Evolutionary conservation across 2,329 filamentous ascomycete genomes (phyloP).

Genomic region (Teratosphaeria destructans): DNA sequence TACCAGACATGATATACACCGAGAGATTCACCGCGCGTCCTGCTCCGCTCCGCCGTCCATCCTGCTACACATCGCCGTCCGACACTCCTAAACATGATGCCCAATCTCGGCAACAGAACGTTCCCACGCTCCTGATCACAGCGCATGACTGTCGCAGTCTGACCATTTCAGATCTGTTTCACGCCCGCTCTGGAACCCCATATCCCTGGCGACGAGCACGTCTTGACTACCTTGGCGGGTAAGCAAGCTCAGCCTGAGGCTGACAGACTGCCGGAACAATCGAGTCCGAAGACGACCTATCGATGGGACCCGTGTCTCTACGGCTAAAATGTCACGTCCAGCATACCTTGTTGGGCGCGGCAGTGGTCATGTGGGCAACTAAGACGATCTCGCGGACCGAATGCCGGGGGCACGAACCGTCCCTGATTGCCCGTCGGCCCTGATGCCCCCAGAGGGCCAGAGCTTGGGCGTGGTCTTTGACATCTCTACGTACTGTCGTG

Average conservation of each 20-base stretch:
- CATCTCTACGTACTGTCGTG: not conserved
- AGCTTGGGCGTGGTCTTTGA: not conserved
- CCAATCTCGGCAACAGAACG: not conserved
- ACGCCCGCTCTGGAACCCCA: not conserved
- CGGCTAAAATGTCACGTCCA: not conserved
- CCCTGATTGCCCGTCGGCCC: not conserved
- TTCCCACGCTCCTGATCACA: not conserved
- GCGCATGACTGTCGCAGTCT: not conserved
- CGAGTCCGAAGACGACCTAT: no score
- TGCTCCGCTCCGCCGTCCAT: not conserved
- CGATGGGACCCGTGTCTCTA: not conserved
- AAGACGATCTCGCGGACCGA: not conserved
- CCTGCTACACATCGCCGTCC: not conserved
- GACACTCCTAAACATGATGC: not conserved
- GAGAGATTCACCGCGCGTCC: not conserved
- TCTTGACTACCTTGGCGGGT: no score
- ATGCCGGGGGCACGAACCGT: not conserved
- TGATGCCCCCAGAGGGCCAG: not conserved
- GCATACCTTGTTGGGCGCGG: not conserved
- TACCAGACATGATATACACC: not conserved
- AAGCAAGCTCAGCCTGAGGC: no score
- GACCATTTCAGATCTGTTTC: not conserved
- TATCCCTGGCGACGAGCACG: not conserved
- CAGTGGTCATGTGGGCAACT: not conserved
- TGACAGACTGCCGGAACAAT: no score